Conservation (phyloP, 306 rosid genomes). For the Crotalaria pallida region DNA sequence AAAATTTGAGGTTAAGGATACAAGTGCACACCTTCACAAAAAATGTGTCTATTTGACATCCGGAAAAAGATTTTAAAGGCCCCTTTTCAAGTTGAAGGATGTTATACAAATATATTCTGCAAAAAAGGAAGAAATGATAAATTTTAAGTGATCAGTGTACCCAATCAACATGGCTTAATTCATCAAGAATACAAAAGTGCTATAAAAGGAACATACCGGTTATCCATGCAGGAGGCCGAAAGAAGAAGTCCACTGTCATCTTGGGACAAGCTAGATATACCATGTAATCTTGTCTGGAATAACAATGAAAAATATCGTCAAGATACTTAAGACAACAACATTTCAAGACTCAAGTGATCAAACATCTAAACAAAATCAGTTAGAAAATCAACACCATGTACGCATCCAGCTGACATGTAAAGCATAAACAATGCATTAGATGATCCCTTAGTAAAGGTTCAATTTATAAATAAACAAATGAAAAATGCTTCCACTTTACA, state of each 20-base stretch:
- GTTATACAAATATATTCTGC: conserved; percentile 74
- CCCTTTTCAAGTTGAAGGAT: conserved; percentile 87
- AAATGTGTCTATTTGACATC: conserved; percentile 75
- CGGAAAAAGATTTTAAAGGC: conserved; percentile 62
- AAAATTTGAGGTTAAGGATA: background rate
- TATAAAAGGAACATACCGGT: conserved; percentile 44
- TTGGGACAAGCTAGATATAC: conserved; percentile 94
- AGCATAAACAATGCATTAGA: background rate
- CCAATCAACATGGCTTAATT: background rate
- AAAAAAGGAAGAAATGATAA: background rate
- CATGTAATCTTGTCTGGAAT: conserved; percentile 78
- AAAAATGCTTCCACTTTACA: background rate
- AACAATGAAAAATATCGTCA: conserved; percentile 10
- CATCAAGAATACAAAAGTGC: background rate
- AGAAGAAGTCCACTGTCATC: conserved; percentile 73
- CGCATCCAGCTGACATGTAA: background rate
- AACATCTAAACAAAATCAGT: background rate
- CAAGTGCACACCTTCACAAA: conserved; percentile 63
- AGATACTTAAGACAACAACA: background rate
- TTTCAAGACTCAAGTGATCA: conserved; percentile 1
- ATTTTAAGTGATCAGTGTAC: background rate
- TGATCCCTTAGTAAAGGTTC: background rate
- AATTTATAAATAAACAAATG: conserved; percentile 10
- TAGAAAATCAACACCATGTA: background rate
- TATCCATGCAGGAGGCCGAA: conserved; percentile 94